phyloP scores from a whole-genome alignment of 257 asterid species.

The Datura wrightii region DNA sequence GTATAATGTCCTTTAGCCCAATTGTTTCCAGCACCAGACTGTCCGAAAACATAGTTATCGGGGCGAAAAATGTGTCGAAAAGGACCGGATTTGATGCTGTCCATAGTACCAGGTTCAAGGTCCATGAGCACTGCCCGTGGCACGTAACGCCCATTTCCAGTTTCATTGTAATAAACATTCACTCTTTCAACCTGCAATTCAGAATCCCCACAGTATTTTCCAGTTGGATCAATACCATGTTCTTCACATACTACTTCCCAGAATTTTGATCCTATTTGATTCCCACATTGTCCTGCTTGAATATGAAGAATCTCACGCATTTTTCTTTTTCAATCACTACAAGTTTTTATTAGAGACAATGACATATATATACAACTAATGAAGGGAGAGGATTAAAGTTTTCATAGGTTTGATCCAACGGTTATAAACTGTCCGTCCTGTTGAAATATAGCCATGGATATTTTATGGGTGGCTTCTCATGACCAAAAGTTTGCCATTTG shows the following conservation, averaged over 20 bases:
- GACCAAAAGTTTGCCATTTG: constrained; percentile 25
- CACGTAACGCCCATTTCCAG: constrained; percentile 40
- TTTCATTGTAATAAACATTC: constrained; percentile 42
- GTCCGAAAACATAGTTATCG: constrained; percentile 43
- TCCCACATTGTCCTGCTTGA: constrained; percentile 48
- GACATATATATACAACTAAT: background rate
- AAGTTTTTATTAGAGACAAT: background rate
- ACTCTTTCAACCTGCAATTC: constrained; percentile 41
- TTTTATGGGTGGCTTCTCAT: constrained; percentile 26
- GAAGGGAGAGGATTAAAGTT: background rate
- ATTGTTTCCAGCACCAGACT: constrained; percentile 45
- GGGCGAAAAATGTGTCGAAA: constrained; percentile 41
- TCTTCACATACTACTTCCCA: constrained; percentile 46
- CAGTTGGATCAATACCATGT: constrained; percentile 44
- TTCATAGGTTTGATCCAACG: background rate
- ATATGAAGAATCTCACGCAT: constrained; percentile 48
- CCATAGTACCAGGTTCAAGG: constrained; percentile 45
- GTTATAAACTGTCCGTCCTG: constrained; percentile 18
- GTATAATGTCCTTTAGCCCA: constrained; percentile 46
- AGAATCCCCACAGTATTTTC: constrained; percentile 35
- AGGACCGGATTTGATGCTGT: constrained; percentile 41
- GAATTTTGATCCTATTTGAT: constrained; percentile 45
- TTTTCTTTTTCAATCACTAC: background rate
- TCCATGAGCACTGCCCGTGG: constrained; percentile 44
- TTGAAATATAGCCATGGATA: constrained; percentile 1